Evolutionary conservation across 257 asterid species (phyloP).

Genomic region (Penstemon davidsonii): DNA sequence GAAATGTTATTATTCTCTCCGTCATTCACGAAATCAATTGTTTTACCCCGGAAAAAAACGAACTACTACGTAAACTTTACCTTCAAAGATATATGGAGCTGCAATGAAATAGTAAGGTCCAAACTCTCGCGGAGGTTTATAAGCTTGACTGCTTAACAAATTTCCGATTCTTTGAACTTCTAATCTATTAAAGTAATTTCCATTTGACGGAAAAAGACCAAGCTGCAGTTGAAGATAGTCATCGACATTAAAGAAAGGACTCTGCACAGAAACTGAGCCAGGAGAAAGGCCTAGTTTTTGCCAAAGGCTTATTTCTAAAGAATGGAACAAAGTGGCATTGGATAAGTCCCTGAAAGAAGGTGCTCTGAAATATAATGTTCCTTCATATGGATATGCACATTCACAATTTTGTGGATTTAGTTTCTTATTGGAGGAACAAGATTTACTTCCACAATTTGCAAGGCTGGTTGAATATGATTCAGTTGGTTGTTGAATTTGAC

Average conservation of each 20-base stretch:
- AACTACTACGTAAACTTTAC: constrained; percentile 30
- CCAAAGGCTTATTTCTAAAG: constrained; percentile 92
- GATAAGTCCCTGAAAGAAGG: constrained; percentile 87
- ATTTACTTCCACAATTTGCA: constrained; percentile 74
- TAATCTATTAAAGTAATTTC: constrained; percentile 66
- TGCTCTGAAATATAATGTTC: constrained; percentile 85
- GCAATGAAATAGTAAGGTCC: constrained; percentile 94
- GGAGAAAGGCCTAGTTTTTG: constrained; percentile 71
- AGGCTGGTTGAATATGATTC: constrained; percentile 85
- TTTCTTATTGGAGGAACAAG: constrained; percentile 61
- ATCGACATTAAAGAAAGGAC: constrained; percentile 76
- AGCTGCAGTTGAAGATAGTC: constrained; percentile 90
- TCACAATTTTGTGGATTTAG: constrained; percentile 89
- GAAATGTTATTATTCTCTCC: constrained; percentile 20
- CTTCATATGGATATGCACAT: constrained; percentile 85
- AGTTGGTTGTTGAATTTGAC: constrained; percentile 69
- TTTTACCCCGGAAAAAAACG: too few relatives aligned
- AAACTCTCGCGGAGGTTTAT: constrained; percentile 82
- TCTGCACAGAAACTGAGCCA: constrained; percentile 78
- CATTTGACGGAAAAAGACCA: constrained; percentile 65
- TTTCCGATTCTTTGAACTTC: constrained; percentile 79
- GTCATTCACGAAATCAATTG: not conserved
- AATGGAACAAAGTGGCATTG: constrained; percentile 70
- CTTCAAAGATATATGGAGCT: constrained; percentile 63
- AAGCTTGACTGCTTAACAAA: constrained; percentile 80